These are phyloP conservation scores for Plasmodium billcollinsi DNA, from an alignment of 169 alveolate species.

Conservation along the genomic window DNA sequence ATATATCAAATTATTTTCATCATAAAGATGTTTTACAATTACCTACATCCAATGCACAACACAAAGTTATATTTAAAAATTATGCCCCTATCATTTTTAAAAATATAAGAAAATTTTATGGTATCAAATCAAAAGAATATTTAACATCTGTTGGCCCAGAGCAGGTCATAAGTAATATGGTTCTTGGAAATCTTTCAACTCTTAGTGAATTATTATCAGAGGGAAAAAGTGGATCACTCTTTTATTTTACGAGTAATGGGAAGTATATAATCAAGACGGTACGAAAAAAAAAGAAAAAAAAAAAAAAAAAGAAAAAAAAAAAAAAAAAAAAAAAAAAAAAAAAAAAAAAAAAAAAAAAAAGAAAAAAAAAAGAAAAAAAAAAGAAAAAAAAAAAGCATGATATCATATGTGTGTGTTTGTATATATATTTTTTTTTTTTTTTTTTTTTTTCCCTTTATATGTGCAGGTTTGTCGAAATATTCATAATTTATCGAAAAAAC, in stretches of 20 bases:
- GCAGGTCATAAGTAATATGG: constrained; percentile 94
- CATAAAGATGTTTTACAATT: constrained; percentile 37
- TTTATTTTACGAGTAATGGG: constrained; percentile 95
- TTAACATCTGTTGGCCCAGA: constrained; percentile 97
- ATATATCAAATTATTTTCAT: constrained; percentile 9
- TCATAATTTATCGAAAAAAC: constrained; percentile 21
- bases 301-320: not conserved
- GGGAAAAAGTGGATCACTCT: constrained; percentile 97
- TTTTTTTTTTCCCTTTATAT: not conserved
- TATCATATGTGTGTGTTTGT: no score
- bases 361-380: no score
- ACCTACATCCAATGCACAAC: constrained; percentile 33
- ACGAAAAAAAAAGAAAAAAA: not conserved
- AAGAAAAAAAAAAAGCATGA: no score
- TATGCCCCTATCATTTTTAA: constrained; percentile 97
- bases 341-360: no score
- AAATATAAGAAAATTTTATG: constrained; percentile 92
- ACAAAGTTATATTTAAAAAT: constrained; percentile 91
- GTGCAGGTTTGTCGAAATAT: constrained; percentile 33
- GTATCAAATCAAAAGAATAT: constrained; percentile 93
- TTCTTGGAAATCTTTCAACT: constrained; percentile 95
- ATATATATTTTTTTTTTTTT: not conserved
- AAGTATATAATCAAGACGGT: constrained; percentile 88
- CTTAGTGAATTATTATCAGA: constrained; percentile 95
- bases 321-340: no score